Evolutionary conservation across 1,139 yeast genomes (phyloP), one percentile per base, ranked within the genome.

Genomic region (Lodderomyces pseudojiufengensis): DNA sequence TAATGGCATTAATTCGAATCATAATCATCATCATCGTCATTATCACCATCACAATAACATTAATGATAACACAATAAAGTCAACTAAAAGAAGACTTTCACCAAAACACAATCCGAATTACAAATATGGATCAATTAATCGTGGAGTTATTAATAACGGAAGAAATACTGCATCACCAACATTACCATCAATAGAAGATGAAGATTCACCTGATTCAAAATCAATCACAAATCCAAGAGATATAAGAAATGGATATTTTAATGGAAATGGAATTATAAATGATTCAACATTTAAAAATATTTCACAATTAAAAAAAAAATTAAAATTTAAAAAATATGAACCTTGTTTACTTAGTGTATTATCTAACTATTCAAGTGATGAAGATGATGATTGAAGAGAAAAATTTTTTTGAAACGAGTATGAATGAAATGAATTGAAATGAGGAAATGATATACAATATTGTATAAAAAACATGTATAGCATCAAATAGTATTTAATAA

Each of bases 291-390:
- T 45, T n/a, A 29, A 35, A 18, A 41, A 43, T 13, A 29, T 45
- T 14, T 35, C 46, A 3, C 36, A 35, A 24, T 26, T 41, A 13
- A 32, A 29, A 18, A 36, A 31, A 11, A 41, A 36, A 13, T 29
- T 42, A 29, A 12, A 28, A 16, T 16, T 32, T 3, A 26, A 33
- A 11, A 27, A 24, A 23, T 21, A 30, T 9, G 43, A 38, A 28
- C 37, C 42, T 3, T 24, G 22, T 21, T 31, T 45, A 25, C 38
- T 42, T 20, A 37, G 36, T 25, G 39, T 37, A 13, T 38, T 42
- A 12, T 48, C 44, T 20, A 55, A 45, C 4, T 56, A 57, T 31
- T 51, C 58, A 15, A 56, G 61, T 41, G 61, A 57, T 31, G 62
- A 57, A 13, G 63, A 57, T 20, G 52, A 45, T 24, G 43, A 41